These are phyloP conservation scores for Parastagonospora avenae DNA, from an alignment of 2,329 filamentous ascomycete species.

Conservation along the genomic window DNA sequence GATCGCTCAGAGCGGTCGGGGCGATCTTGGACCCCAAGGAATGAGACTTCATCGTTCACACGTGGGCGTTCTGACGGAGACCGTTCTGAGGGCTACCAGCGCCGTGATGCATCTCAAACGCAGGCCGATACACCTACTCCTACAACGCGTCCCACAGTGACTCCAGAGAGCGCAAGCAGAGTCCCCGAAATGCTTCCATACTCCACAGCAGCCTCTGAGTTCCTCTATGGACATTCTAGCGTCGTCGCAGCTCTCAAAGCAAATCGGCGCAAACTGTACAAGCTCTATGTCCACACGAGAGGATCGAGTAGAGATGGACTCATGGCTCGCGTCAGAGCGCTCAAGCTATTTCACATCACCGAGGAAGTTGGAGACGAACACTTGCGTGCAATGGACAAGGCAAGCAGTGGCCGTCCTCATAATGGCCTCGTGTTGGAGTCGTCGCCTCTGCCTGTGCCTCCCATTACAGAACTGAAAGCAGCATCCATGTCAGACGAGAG, in stretches of 20 bases:
- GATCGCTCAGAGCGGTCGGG: background rate
- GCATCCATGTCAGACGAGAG: conserved; percentile 49
- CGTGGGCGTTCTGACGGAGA: background rate
- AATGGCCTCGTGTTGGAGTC: conserved; percentile 89
- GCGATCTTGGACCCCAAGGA: background rate
- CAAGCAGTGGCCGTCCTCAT: conserved; percentile 81
- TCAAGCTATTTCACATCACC: conserved; percentile 25
- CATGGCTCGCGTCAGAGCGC: conserved; percentile 19
- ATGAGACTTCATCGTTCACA: background rate
- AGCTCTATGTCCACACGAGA: conserved; percentile 69
- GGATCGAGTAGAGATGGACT: conserved; percentile 26
- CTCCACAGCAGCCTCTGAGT: conserved; percentile 87
- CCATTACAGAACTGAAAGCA: conserved; percentile 63
- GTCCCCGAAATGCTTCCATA: conserved; percentile 59
- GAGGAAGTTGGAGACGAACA: conserved; percentile 65
- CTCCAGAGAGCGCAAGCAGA: background rate
- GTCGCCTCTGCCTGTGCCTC: conserved; percentile 77
- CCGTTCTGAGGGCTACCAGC: no score
- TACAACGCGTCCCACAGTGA: no score
- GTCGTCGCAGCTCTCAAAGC: conserved; percentile 79
- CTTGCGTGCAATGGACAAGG: conserved; percentile 76
- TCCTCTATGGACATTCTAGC: conserved; percentile 82
- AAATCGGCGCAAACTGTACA: conserved; percentile 75
- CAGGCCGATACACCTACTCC: no score
- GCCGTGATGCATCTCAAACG: no score